A percentile compares a stretch with the other conserved stretches of the same genome.
phyloP scores from a whole-genome alignment of 768 basidiomycete genomes.

The Ephemerocybe angulata region DNA sequence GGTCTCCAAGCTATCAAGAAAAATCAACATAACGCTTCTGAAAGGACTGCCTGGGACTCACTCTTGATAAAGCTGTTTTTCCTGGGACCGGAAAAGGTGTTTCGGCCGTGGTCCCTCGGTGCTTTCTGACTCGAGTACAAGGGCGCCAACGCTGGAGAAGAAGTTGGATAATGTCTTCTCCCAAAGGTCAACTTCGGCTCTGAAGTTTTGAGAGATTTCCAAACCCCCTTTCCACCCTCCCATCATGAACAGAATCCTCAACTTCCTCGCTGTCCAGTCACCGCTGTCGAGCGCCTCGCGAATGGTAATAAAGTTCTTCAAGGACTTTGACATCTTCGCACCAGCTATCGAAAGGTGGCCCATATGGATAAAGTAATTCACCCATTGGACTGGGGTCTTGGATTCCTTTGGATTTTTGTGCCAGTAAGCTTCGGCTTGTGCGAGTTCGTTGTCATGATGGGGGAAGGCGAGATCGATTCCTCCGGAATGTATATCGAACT shows the following conservation, averaged over 20 bases:
- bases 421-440: constrained; percentile 81
- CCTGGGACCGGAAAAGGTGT: constrained; percentile 31
- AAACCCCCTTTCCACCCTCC: constrained; percentile 92
- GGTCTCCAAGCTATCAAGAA: constrained; percentile 55
- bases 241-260: constrained; percentile 86
- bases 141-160: constrained; percentile 59
- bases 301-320: constrained; percentile 99
- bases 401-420: constrained; percentile 9
- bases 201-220: constrained; percentile 88
- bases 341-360: constrained; percentile 98
- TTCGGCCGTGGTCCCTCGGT: constrained; percentile 2
- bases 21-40: background rate
- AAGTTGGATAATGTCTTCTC: constrained; percentile 52
- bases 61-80: constrained; percentile 28
- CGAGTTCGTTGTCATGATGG: constrained; percentile 98
- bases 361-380: constrained; percentile 98
- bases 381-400: constrained; percentile 56
- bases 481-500: constrained; percentile 97
- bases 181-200: constrained; percentile 74
- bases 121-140: constrained; percentile 65
- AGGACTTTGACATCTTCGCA: constrained; percentile 97
- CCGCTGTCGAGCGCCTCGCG: constrained; percentile 48
- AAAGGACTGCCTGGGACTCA: background rate
- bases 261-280: constrained; percentile 79
- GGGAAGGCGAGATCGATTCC: constrained; percentile 98